These are phyloP conservation scores for Plantago coronopus DNA, from an alignment of 305 asterid species.

Conservation along the genomic window DNA sequence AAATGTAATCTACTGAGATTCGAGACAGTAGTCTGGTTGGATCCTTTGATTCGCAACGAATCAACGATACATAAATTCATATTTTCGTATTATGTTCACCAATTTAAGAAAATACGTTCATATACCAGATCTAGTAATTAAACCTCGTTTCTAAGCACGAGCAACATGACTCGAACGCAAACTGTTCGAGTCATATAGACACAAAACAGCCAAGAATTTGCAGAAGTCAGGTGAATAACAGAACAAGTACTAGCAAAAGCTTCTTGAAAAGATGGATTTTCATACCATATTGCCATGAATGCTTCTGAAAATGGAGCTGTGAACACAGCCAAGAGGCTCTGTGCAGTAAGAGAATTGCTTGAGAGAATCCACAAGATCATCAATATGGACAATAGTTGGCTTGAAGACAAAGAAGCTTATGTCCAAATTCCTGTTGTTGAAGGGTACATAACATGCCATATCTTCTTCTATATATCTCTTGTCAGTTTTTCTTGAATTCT, in stretches of 20 bases:
- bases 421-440: slow-evolving; percentile 47
- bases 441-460: slow-evolving; percentile 74
- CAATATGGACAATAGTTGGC: slow-evolving; percentile 46
- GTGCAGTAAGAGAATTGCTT: slow-evolving; percentile 45
- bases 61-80: too few species aligned
- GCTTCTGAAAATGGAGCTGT: slow-evolving; percentile 51
- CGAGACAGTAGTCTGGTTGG: too few species aligned
- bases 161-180: too few species aligned
- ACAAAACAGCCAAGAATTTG: neutral
- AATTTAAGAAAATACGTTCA: too few species aligned
- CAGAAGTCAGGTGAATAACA: too few species aligned
- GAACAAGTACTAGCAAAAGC: too few species aligned
- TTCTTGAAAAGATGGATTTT: neutral
- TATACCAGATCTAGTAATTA: too few species aligned
- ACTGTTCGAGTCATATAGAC: neutral
- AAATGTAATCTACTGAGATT: too few species aligned
- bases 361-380: slow-evolving; percentile 43
- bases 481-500: neutral
- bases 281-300: slow-evolving; percentile 67
- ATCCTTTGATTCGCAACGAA: too few species aligned
- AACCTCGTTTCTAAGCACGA: too few species aligned
- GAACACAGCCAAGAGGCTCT: slow-evolving; percentile 55
- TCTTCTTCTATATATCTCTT: neutral
- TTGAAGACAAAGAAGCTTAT: slow-evolving; percentile 46
- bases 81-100: too few species aligned